Base-by-base conservation (phyloP, 2,329 filamentous ascomycete species). In the Phoma herbarum region DNA sequence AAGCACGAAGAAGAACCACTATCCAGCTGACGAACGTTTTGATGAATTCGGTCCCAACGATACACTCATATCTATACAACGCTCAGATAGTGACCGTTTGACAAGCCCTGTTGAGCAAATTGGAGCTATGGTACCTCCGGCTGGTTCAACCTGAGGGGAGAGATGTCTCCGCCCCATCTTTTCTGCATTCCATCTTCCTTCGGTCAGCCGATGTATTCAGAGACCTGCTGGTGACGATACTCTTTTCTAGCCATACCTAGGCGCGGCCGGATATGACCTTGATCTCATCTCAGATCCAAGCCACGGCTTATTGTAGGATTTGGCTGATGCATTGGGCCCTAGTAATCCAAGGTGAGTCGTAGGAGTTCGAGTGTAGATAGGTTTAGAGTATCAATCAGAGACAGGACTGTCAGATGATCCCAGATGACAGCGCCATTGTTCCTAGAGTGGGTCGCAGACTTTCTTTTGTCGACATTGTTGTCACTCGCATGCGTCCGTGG, bases 291-390 rank as follows among this genome's bases (percentile, higher is more conserved):
- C 22, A 26, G 57, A 60, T 31, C 33, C 31, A 20, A 46, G 53
- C 26, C 55, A 60, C 31, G 46, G 45, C 7, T 44, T 60, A 25
- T 35, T 62, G 4, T 60, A 57, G 50, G 44, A 59, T 18, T 64
- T 56, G 50, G 57, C 59, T 25, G 50, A 62, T 45, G 60, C 62
- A 16, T 23, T 64, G 33, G 54, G 41, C 11, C 12, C 42, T 23
- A 39, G 16, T 31, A 39, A 16, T 10, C 6, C 28, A 22, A 53
- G 4, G 11, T n/a, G 12, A 46, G 12, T 26, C 8, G 41, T 3
- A 26, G 22, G 11, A 2, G 2, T 9, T 26, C 41, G 4, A 12
- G 4, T 20, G n/a, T 10, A 39, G 9, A 20, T 3, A 8, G 9
- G 8, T 8, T 20, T n/a, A n/a, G 7, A 20, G 18, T 39, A 20